phyloP scores from a whole-genome alignment of 768 basidiomycete genomes.

The Lactifluus pinguis region DNA sequence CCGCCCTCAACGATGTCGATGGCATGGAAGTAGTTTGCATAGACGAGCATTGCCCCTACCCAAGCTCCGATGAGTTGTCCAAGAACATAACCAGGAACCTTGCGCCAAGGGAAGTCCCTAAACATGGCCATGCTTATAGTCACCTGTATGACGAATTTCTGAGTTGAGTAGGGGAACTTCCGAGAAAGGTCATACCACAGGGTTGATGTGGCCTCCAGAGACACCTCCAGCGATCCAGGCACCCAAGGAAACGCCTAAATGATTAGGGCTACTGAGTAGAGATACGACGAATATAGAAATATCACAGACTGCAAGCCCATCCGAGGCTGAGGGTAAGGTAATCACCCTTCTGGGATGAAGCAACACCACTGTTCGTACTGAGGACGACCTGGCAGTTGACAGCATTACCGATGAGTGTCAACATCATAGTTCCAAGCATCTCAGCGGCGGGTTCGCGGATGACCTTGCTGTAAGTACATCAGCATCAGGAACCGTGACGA shows the following conservation, averaged over 20 bases:
- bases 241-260: conserved; percentile 46
- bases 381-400: conserved; percentile 22
- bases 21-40: conserved; percentile 59
- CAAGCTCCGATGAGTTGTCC: conserved; percentile 56
- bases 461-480: not conserved
- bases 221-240: conserved; percentile 60
- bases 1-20: conserved; percentile 58
- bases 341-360: conserved; percentile 21
- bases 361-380: conserved; percentile 16
- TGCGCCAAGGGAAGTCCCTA: conserved; percentile 71
- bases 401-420: conserved; percentile 19
- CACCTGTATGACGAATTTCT: conserved; percentile 31
- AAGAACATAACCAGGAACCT: conserved; percentile 62
- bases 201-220: conserved; percentile 56
- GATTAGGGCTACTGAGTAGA: not conserved
- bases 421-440: conserved; percentile 23
- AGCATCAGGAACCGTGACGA: not conserved
- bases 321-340: conserved; percentile 17
- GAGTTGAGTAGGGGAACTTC: not conserved
- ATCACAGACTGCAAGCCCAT: conserved; percentile 21
- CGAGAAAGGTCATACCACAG: conserved; percentile 21
- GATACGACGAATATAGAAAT: not conserved
- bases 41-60: conserved; percentile 47
- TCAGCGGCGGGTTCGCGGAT: conserved; percentile 23
- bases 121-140: conserved; percentile 61